phyloP scores from a whole-genome alignment of 345 rosid genomes.

The Lumnitzera littorea region DNA sequence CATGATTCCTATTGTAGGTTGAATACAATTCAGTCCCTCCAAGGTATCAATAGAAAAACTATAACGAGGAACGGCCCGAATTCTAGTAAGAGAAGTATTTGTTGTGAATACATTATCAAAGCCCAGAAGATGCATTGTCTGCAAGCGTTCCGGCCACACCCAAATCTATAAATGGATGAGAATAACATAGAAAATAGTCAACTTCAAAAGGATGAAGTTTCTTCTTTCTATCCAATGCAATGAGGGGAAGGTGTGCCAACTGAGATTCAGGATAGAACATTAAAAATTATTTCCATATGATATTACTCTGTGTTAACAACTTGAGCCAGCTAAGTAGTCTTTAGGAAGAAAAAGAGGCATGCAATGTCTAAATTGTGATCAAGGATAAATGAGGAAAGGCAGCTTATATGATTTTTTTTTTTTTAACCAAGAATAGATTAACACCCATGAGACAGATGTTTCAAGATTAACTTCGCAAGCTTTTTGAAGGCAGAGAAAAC shows the following conservation, averaged over 20 bases:
- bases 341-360: too few species aligned
- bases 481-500: too few species aligned
- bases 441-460: too few species aligned
- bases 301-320: not conserved
- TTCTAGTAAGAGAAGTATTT: conserved; percentile 59
- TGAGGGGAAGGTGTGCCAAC: too few species aligned
- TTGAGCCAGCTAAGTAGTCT: too few species aligned
- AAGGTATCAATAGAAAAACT: conserved; percentile 71
- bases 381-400: too few species aligned
- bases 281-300: not conserved
- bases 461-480: too few species aligned
- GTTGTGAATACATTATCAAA: conserved; percentile 59
- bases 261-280: not conserved
- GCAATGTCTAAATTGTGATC: too few species aligned
- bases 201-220: too few species aligned
- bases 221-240: too few species aligned
- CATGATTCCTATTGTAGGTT: conserved; percentile 75
- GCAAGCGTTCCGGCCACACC: conserved; percentile 93
- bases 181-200: conserved; percentile 4
- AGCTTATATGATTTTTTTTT: too few species aligned
- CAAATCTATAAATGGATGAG: conserved; percentile 45
- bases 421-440: too few species aligned
- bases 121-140: conserved; percentile 74
- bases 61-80: conserved; percentile 76
- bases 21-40: conserved; percentile 47